Base-by-base conservation (phyloP, 2,329 filamentous ascomycete genomes). In the Aspergillus unguis region DNA sequence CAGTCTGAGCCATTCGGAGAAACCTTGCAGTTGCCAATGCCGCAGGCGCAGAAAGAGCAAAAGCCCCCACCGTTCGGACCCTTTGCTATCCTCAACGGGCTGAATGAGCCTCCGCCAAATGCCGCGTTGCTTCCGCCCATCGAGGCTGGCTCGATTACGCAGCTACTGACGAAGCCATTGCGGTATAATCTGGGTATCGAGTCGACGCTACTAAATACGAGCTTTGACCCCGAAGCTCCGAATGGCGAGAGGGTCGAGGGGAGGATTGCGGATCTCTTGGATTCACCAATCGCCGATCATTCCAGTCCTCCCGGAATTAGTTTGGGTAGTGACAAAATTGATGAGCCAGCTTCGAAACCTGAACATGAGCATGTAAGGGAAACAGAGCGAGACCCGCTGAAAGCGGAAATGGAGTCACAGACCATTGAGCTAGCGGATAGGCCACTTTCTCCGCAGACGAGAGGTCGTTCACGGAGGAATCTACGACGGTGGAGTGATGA, bases 41-140 rank as follows among this genome's bases (percentile, higher is more conserved):
- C 76, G 6, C 71, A 74, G 53, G 64, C 71, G n/a, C 75, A 77
- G 42, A 73, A 74, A 50, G 72, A 75, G 53, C 70, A 71, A 50
- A 71, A 75, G 43, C 70, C 65, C n/a, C 72, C 67, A 38, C 70
- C 75, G 5, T 73, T 76, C 60, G 68, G 73, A 26, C 70, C 74
- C 26, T 71, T 77, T 58, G 72, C 75, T 41, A 76, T 77, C 54
- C 67, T 86, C 8, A 83, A 83, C 61, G 82, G 82, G 6, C 67
- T 86, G 40, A 82, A 85, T 66, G 82, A 86, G 56, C 83, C 83
- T 2, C 83, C 83, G 10, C 82, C 82, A 6, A 80, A 84, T 64
- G 81, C 81, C 42, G 77, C 80, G 9, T 67, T 85, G 5, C 78
- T 85, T 44, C 83, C 83, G 5, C 81, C 81, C 3, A 86, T 86